Evolutionary conservation across 2,329 filamentous ascomycete genomes (phyloP), one percentile per base, ranked within the genome.

Genomic region (Pseudogymnoascus sp.): DNA sequence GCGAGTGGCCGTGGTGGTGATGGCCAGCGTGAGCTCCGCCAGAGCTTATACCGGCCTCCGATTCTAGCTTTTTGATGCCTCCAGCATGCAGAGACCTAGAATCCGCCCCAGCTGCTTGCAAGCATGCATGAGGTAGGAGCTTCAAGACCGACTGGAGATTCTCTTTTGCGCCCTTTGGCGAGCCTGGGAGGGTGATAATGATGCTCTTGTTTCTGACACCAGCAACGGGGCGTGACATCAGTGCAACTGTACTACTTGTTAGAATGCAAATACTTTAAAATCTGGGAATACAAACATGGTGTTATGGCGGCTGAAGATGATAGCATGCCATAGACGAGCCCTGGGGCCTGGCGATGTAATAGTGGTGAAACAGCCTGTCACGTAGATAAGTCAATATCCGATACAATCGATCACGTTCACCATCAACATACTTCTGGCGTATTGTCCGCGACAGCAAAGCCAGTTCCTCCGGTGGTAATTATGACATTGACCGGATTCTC

Each of bases 301-400:
- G 95, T 99, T 35, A 97, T 86, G 46, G 85, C 80, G 15, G 96
- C 78, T 0, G 93, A 97, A 19, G 90, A 82, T 5, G 92, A 82
- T 44, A 99, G 80, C 93, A 99, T 99, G 67, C 87, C 92, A 76
- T 99, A 93, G n/a, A 97, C 89, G 60, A 99, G 80, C 0, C 95
- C 95, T 0, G 92, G 87, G 0, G 95, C 95, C 74, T 93, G 86
- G 72, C 89, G 92, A 71, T 96, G 87, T 46, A 97, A 80, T 42
- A 97, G 76, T 4, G 88, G 84, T 13, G 82, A 78, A n/a, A 97
- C 83, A 60, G 92, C 93, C 88, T 17, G 35, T 59, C 33, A 56
- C 44, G 11, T 62, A 63, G 10, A 35, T 60, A 5, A 59, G 26
- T 17, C 10, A 46, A 40, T 29, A 21, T 33, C 29, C 50, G 6